Percentiles rank a stretch among this genome's conserved stretches.
phyloP scores from a whole-genome alignment of 2,329 filamentous ascomycete genomes.

The Fonsecaea nubica region DNA sequence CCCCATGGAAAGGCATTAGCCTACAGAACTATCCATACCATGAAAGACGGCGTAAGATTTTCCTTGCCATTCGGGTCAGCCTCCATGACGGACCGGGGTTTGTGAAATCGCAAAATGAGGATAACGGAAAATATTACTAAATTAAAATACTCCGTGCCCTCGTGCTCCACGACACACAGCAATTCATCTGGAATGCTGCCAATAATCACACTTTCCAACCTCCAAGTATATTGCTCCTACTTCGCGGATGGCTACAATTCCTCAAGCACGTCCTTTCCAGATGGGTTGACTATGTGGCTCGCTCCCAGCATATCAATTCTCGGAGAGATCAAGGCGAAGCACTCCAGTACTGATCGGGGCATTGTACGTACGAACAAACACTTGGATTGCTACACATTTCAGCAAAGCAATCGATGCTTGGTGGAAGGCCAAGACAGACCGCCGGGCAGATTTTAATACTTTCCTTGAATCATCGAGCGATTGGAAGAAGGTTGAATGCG shows the following conservation, averaged over 20 bases:
- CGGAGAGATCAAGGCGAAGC: background rate
- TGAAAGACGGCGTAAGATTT: slow-evolving; percentile 10
- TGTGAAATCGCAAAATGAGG: background rate
- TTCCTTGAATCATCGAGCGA: too few relatives aligned
- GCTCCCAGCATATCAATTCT: background rate
- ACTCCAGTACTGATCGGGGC: background rate
- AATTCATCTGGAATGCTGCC: background rate
- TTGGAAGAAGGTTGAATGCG: too few relatives aligned
- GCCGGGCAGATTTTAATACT: too few relatives aligned
- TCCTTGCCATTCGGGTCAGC: slow-evolving; percentile 6
- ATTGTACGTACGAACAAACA: background rate
- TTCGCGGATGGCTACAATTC: background rate
- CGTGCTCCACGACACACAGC: background rate
- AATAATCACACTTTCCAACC: background rate
- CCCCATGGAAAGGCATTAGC: background rate
- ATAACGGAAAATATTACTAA: background rate
- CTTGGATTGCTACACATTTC: background rate
- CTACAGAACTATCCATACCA: background rate
- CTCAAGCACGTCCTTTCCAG: background rate
- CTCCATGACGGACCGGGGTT: slow-evolving; percentile 5
- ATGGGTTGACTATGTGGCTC: background rate
- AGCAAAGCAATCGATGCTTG: background rate
- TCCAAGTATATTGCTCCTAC: background rate
- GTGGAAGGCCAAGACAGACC: background rate
- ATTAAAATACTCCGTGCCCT: background rate